Conservation (phyloP, 768 basidiomycete genomes). For the Suillus decipiens region DNA sequence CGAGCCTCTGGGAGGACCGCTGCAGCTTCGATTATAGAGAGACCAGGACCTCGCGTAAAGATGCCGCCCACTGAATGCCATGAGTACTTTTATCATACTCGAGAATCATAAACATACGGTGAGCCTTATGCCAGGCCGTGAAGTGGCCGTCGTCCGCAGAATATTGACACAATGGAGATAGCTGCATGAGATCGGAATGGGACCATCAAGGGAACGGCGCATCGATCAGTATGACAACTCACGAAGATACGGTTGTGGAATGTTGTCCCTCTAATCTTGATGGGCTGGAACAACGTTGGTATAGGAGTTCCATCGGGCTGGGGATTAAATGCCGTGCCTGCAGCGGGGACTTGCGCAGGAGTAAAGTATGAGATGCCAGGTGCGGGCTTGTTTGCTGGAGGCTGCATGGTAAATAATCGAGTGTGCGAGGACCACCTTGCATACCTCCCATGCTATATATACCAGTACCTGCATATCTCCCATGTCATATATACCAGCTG, state of each 20-base stretch:
- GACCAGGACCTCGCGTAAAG: slow-evolving; percentile 53
- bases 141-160: slow-evolving; percentile 54
- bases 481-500: no score
- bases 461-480: no score
- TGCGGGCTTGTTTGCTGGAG: slow-evolving; percentile 39
- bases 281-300: slow-evolving; percentile 53
- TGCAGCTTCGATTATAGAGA: slow-evolving; percentile 66
- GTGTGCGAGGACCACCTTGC: not conserved
- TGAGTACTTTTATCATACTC: not conserved
- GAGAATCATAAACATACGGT: slow-evolving; percentile 27
- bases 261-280: slow-evolving; percentile 53
- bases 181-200: slow-evolving; percentile 22
- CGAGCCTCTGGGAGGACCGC: slow-evolving; percentile 61
- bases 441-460: no score
- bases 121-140: slow-evolving; percentile 60
- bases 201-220: not conserved
- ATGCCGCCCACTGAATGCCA: slow-evolving; percentile 49
- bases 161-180: slow-evolving; percentile 64
- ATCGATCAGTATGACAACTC: slow-evolving; percentile 18
- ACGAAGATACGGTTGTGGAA: slow-evolving; percentile 61
- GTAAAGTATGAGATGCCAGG: slow-evolving; percentile 47
- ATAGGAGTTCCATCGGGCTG: slow-evolving; percentile 42
- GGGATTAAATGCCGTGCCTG: slow-evolving; percentile 46
- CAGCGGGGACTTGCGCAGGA: slow-evolving; percentile 44
- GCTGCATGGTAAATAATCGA: slow-evolving; percentile 2